A percentile compares a stretch with the other conserved stretches of the same genome.
phyloP scores from a whole-genome alignment of 176 grass and related monocot genomes.

The Rhynchospora breviuscula region DNA sequence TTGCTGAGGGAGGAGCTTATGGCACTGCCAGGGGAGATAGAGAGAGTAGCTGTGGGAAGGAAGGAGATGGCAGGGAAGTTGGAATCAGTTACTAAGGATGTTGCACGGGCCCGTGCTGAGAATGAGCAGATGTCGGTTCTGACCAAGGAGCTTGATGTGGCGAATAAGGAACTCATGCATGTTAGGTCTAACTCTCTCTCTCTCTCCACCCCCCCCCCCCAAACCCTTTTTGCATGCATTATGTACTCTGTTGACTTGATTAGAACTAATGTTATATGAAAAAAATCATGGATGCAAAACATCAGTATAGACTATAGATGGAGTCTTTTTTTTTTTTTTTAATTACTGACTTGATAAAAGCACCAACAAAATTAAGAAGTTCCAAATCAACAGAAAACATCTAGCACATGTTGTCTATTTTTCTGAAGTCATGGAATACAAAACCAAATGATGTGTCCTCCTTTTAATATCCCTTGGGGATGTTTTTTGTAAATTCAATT shows the following conservation, averaged over 20 bases:
- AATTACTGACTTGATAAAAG: no score
- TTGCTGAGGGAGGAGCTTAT: constrained; percentile 13
- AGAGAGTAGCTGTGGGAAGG: constrained; percentile 15
- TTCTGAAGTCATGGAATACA: no score
- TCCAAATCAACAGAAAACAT: no score
- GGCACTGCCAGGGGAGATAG: constrained; percentile 1
- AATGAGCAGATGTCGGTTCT: constrained; percentile 9
- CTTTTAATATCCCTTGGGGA: neutral
- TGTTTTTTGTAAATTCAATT: neutral
- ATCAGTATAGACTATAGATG: no score
- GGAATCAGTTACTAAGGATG: constrained; percentile 22
- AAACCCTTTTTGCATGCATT: neutral
- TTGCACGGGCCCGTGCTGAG: neutral
- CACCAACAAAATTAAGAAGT: no score
- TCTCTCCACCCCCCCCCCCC: neutral
- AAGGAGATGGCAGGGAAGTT: constrained; percentile 11
- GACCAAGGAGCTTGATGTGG: constrained; percentile 11
- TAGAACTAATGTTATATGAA: no score
- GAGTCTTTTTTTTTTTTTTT: no score
- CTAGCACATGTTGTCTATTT: no score
- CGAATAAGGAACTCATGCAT: neutral
- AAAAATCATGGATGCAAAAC: no score
- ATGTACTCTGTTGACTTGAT: neutral
- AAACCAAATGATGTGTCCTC: no score
- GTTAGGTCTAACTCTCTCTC: neutral